Percentiles rank a stretch among this genome's conserved stretches.
These are phyloP conservation scores for Peronospora destructor DNA, from an alignment of 352 stramenopile species.

Conservation along the genomic window DNA sequence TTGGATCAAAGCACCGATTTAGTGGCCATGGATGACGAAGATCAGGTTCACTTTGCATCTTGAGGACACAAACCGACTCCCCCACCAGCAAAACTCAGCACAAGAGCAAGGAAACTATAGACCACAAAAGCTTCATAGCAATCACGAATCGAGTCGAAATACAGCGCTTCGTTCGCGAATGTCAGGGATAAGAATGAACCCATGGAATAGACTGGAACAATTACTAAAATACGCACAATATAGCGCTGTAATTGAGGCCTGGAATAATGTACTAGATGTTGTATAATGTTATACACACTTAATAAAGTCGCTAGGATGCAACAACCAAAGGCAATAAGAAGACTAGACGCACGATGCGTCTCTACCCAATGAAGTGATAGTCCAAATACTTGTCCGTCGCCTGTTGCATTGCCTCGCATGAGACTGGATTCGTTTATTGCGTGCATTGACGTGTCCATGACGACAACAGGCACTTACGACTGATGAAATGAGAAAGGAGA, in stretches of 20 bases:
- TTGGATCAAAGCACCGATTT: constrained; percentile 61
- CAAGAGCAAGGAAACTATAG: constrained; percentile 88
- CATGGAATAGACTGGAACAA: constrained; percentile 84
- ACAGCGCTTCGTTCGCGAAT: constrained; percentile 74
- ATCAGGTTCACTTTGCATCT: constrained; percentile 81
- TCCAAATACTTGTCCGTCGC: constrained; percentile 48
- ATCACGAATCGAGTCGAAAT: constrained; percentile 86
- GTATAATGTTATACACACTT: constrained; percentile 80
- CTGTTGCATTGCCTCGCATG: constrained; percentile 59
- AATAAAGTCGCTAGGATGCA: constrained; percentile 51
- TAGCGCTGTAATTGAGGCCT: constrained; percentile 79
- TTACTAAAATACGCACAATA: constrained; percentile 83
- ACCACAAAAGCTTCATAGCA: constrained; percentile 91
- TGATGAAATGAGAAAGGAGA: too few species aligned
- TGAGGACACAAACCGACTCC: constrained; percentile 84
- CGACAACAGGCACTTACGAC: too few species aligned
- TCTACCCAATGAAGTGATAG: constrained; percentile 68
- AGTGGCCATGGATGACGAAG: constrained; percentile 80
- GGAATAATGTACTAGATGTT: constrained; percentile 81
- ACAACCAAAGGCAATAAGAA: constrained; percentile 55
- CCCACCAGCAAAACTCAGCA: constrained; percentile 84
- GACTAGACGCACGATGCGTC: constrained; percentile 44
- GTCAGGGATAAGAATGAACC: constrained; percentile 75
- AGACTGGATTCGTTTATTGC: constrained; percentile 63
- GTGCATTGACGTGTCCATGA: constrained; percentile 28